Percentiles rank a stretch among this genome's conserved stretches.
These are phyloP conservation scores for Sanghuangporus weigelae DNA, from an alignment of 1,284 basidiomycete species.

Conservation along the genomic window DNA sequence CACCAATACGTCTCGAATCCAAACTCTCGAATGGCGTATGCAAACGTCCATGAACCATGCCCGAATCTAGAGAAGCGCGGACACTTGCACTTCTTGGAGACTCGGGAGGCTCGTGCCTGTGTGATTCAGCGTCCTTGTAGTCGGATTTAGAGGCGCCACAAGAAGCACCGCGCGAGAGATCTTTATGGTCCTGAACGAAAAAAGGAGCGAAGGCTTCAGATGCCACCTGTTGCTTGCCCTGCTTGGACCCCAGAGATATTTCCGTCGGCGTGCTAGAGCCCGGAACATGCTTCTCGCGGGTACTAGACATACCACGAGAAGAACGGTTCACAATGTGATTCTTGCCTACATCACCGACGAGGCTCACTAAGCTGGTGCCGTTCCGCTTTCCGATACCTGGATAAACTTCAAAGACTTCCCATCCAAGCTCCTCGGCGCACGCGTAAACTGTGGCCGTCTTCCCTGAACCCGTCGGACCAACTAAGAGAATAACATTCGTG, in stretches of 20 bases:
- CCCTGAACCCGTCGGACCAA: constrained; percentile 81
- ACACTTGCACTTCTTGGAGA: not conserved
- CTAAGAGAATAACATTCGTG: constrained; percentile 81
- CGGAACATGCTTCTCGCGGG: not conserved
- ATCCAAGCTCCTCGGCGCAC: constrained; percentile 88
- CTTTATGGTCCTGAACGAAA: not conserved
- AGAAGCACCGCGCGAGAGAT: not conserved
- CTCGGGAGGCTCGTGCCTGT: not conserved
- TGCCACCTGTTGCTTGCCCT: not conserved
- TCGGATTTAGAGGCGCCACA: not conserved
- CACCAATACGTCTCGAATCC: constrained; percentile 18
- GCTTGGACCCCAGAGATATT: not conserved
- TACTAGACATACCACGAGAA: not conserved
- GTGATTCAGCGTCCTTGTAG: too few species aligned
- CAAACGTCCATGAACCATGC: not conserved
- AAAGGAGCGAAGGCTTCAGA: not conserved
- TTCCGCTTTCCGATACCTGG: constrained; percentile 90
- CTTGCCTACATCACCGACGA: constrained; percentile 90
- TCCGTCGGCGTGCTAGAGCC: not conserved
- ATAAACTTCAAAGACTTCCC: constrained; percentile 96
- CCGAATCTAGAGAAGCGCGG: not conserved
- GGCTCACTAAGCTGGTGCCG: constrained; percentile 70
- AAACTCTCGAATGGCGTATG: not conserved
- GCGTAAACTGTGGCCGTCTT: constrained; percentile 94
- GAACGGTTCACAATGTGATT: constrained; percentile 72